phyloP scores from a whole-genome alignment of 306 rosid species.

The Vigna unguiculata region DNA sequence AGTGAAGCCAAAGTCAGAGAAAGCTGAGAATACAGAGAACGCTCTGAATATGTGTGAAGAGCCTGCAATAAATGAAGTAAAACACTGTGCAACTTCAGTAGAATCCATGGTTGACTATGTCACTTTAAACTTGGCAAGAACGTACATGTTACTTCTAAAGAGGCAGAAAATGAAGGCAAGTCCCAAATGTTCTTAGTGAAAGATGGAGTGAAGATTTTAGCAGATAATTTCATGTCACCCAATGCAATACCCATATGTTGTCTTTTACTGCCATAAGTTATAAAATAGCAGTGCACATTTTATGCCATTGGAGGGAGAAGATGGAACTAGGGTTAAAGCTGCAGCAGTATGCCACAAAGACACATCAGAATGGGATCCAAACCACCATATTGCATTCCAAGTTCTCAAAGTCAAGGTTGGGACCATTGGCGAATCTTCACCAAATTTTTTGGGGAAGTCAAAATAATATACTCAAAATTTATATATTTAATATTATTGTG shows the following conservation, averaged over 20 bases:
- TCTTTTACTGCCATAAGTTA: not conserved
- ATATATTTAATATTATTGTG: no score
- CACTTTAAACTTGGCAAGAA: conserved; percentile 12
- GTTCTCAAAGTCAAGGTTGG: no score
- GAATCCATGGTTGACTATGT: conserved; percentile 11
- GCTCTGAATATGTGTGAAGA: not conserved
- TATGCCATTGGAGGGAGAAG: conserved; percentile 4
- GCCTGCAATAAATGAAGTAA: not conserved
- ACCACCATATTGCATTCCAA: no score
- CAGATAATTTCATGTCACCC: not conserved
- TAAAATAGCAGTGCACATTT: not conserved
- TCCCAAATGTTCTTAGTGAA: not conserved
- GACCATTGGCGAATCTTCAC: no score
- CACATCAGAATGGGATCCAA: conserved; percentile 5
- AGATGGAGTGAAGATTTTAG: conserved; percentile 10
- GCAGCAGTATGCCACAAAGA: conserved; percentile 1
- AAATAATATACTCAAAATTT: no score
- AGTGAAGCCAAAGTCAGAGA: not conserved
- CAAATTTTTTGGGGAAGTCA: no score
- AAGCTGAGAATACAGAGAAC: not conserved
- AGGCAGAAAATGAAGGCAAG: not conserved
- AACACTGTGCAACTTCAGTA: not conserved
- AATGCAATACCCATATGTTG: not conserved
- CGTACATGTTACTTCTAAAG: not conserved
- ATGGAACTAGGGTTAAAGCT: conserved; percentile 2